A percentile compares a stretch with the other conserved stretches of the same genome.
These are phyloP conservation scores for Xylaria sp. DNA, from an alignment of 495 filamentous ascomycete species.

Conservation along the genomic window DNA sequence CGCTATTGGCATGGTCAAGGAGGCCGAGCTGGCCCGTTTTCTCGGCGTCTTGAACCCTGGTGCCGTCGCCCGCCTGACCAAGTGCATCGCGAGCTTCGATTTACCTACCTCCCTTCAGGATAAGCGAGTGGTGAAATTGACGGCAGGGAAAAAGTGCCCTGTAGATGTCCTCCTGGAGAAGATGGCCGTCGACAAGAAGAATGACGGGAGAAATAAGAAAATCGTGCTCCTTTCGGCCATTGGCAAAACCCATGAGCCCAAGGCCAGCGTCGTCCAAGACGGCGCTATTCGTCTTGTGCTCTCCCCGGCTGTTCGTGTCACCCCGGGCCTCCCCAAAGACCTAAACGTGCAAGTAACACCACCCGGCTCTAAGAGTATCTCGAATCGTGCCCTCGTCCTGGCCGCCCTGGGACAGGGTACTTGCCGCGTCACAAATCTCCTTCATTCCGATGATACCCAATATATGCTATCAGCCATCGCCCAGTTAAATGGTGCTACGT, in stretches of 20 bases:
- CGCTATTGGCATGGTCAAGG: constrained; percentile 97
- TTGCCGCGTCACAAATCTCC: constrained; percentile 86
- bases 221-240: constrained; percentile 94
- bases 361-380: constrained; percentile 97
- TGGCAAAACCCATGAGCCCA: constrained; percentile 83
- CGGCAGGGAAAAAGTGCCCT: constrained; percentile 88
- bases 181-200: constrained; percentile 99
- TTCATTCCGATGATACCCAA: constrained; percentile 97
- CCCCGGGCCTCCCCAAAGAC: constrained; percentile 67
- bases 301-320: constrained; percentile 77
- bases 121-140: constrained; percentile 81
- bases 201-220: constrained; percentile 93
- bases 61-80: constrained; percentile 86
- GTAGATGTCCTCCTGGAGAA: constrained; percentile 86
- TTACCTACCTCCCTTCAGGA: constrained; percentile 88
- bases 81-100: constrained; percentile 92
- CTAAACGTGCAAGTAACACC: constrained; percentile 79
- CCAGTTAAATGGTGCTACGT: constrained; percentile 85
- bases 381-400: constrained; percentile 91
- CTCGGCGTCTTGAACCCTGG: constrained; percentile 86
- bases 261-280: constrained; percentile 88
- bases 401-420: constrained; percentile 88
- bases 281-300: constrained; percentile 83
- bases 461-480: constrained; percentile 92
- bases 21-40: constrained; percentile 90